Evolutionary conservation across 2,329 filamentous ascomycete species (phyloP), one percentile per base, ranked within the genome.

Genomic region (Penicillium verrucosum): DNA sequence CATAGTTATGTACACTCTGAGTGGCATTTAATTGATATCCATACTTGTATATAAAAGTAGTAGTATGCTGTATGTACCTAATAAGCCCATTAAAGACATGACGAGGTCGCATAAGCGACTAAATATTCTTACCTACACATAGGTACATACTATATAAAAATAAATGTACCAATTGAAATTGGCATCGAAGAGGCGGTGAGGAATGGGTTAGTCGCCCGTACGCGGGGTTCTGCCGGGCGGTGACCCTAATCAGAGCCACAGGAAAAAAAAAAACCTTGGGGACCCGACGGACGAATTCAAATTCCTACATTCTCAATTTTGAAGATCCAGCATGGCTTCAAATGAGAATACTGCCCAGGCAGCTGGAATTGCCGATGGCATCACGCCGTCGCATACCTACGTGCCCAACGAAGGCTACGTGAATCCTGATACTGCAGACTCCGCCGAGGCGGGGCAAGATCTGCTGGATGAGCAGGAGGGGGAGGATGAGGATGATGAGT

Each of bases 401-500:
- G 65, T 81, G 29, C 77, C 77, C 47, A 80, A 81, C 54, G 74
- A 77, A 54, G 80, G 80, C 40, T 81, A 82, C 65, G 66, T 74
- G 54, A 75, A 73, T 55, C 61, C 72, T 48, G 70, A 74, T 43
- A 64, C 60, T 56, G 67, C 73, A 47, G 66, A 70, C 71, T 67
- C 64, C 63, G 61, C 65, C 30, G 60, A 63, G 54, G 71, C 69
- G 66, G 67, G 66, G 66, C 69, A 70, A 58, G 67, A 71, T 56
- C 58, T 67, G 48, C 64, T 61, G 48, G 65, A 69, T 16, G 62
- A 65, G 47, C 70, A 78, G 16, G 75, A 79, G n/a, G 75, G 78
- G 42, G 75, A 78, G 34, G 77, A 80, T 46, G 75, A 40, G 78
- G 80, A 85, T 34, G 85, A 87, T 10, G 80, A 86, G 42, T 84